These are phyloP conservation scores for Penicillium verhagenii DNA, from an alignment of 495 filamentous ascomycete species.

Conservation along the genomic window DNA sequence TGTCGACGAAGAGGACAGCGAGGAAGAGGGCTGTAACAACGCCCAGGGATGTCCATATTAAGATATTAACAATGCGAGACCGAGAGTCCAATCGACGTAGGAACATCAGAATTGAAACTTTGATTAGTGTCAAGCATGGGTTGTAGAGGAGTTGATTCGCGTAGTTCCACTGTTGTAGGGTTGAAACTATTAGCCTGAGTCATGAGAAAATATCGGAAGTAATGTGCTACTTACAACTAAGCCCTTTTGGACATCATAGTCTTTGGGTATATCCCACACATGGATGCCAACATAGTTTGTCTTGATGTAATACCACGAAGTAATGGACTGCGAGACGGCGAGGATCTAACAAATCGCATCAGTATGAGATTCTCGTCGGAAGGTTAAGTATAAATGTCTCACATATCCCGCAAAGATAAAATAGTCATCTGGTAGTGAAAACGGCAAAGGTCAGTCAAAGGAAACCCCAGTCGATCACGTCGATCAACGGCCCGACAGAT, in stretches of 20 bases:
- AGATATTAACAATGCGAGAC: slow-evolving; percentile 32
- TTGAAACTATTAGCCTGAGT: background rate
- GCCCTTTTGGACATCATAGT: slow-evolving; percentile 17
- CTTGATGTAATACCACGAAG: slow-evolving; percentile 46
- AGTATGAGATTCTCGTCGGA: background rate
- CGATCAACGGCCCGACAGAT: slow-evolving; percentile 10
- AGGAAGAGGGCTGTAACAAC: slow-evolving; percentile 54
- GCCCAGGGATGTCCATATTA: slow-evolving; percentile 43
- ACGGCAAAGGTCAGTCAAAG: slow-evolving; percentile 5
- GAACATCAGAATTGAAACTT: slow-evolving; percentile 54
- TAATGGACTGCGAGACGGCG: slow-evolving; percentile 22
- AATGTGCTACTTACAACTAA: slow-evolving; percentile 18
- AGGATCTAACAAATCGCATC: slow-evolving; percentile 17
- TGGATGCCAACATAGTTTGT: slow-evolving; percentile 53
- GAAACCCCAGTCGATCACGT: background rate
- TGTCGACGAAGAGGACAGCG: slow-evolving; percentile 53
- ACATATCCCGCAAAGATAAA: slow-evolving; percentile 26
- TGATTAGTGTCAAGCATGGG: slow-evolving; percentile 59
- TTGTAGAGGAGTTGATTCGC: slow-evolving; percentile 63
- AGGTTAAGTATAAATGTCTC: background rate
- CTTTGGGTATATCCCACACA: slow-evolving; percentile 39
- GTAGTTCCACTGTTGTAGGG: slow-evolving; percentile 35
- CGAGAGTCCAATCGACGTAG: slow-evolving; percentile 45
- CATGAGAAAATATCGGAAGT: too few species aligned
- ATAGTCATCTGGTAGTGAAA: slow-evolving; percentile 22